phyloP scores from a whole-genome alignment of 305 asterid genomes.

The Fraxinus sp. region DNA sequence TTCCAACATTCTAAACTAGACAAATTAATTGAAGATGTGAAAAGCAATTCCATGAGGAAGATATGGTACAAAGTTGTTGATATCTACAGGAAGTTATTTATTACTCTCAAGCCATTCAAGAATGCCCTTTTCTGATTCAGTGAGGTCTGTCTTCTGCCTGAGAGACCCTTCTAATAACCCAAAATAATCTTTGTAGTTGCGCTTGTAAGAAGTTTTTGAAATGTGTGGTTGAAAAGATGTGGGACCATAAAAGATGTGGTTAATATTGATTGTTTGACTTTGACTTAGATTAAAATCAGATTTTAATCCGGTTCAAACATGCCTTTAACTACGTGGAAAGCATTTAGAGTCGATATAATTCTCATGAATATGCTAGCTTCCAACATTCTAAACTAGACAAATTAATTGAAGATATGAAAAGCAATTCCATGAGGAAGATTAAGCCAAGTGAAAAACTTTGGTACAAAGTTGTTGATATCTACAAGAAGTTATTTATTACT shows the following conservation, averaged over 20 bases:
- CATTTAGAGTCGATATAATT: background rate
- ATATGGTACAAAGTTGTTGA: background rate
- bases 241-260: too few relatives aligned
- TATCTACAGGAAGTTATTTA: slow-evolving; percentile 28
- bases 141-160: slow-evolving; percentile 60
- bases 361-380: background rate
- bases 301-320: too few relatives aligned
- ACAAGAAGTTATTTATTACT: slow-evolving; percentile 40
- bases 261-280: too few relatives aligned
- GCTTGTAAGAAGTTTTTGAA: slow-evolving; percentile 30
- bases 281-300: too few relatives aligned
- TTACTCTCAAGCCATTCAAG: slow-evolving; percentile 80
- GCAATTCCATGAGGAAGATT: background rate
- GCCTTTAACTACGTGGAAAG: background rate
- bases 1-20: background rate
- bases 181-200: slow-evolving; percentile 82
- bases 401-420: background rate
- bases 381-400: background rate
- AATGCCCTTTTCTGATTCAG: slow-evolving; percentile 79
- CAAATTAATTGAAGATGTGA: background rate
- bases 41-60: background rate
- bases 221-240: too few relatives aligned
- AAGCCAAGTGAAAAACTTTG: background rate
- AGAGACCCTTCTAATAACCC: slow-evolving; percentile 62
- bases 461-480: background rate